These are phyloP conservation scores for Leccinum longicurvipes DNA, from an alignment of 768 basidiomycete genomes.

Conservation along the genomic window DNA sequence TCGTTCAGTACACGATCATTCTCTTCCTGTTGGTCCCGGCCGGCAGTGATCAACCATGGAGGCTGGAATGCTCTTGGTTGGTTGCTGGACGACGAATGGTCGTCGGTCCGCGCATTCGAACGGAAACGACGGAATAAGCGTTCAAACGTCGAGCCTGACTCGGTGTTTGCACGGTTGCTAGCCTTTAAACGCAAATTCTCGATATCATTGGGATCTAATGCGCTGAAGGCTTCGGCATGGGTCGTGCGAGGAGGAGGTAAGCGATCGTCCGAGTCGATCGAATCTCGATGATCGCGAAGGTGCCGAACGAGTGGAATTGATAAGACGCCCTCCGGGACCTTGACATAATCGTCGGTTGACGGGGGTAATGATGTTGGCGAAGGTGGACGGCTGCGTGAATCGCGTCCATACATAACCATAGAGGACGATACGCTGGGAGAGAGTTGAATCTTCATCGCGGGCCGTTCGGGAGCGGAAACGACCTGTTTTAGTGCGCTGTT, in stretches of 20 bases:
- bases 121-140: conserved; percentile 26
- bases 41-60: conserved; percentile 65
- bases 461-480: conserved; percentile 5
- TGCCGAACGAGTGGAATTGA: conserved; percentile 7
- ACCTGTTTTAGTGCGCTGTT: conserved; percentile 5
- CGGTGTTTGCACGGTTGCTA: conserved; percentile 24
- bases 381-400: conserved; percentile 16
- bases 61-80: conserved; percentile 39
- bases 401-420: neutral
- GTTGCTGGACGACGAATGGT: conserved; percentile 19
- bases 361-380: conserved; percentile 19
- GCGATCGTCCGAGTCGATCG: conserved; percentile 25
- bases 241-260: conserved; percentile 50
- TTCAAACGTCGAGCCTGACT: conserved; percentile 16
- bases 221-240: conserved; percentile 59
- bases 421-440: conserved; percentile 21
- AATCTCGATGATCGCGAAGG: conserved; percentile 24
- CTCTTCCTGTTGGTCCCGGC: conserved; percentile 64
- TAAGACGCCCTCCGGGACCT: conserved; percentile 7
- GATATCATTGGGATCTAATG: conserved; percentile 52
- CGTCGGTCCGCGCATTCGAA: conserved; percentile 19
- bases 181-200: conserved; percentile 40
- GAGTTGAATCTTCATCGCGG: conserved; percentile 14
- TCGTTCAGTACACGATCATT: conserved; percentile 65
- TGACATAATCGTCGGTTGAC: conserved; percentile 4